Base-by-base conservation (phyloP, 441 rosid genomes). In the Aquilaria agallochum region DNA sequence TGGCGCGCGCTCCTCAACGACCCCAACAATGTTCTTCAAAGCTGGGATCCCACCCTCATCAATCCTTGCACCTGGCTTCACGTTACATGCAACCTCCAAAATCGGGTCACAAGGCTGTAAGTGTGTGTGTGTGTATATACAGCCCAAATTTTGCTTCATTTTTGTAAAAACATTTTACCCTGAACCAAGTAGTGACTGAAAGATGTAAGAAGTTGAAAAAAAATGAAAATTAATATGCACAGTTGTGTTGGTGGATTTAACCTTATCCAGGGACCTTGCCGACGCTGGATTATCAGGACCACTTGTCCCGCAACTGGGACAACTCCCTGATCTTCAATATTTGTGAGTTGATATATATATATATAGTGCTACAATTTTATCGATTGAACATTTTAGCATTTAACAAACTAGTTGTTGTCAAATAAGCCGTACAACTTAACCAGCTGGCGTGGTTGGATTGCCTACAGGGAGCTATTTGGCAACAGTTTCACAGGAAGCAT, bases 31-130 rank as follows among this genome's bases (percentile, higher is more conserved):
- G 70, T 74, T 11, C 73, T 82, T 2, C 46, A 13, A 31, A 72
- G 64, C 73, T 82, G 87, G 87, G 66, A 82, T 64, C 72, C 75
- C 40, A 68, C 73, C 2, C 56, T 66, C 11, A 49, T 70, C 13
- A 78, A 78, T 36, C 84, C 87, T 31, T 82, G 87, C 68, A 40
- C 72, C 44, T 79, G 87, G 87, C 46, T 20, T 50, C 87, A 82
- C 13, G 15, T 82, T 56, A 74, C 75, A 15, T 81, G 86, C 68
- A 68, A 79, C 67, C 0, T 0, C 6, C 0, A 76, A 0, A 72
- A 78, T 69, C 46, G 33, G 8, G 53, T 78, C 31, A 0, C 7
- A 4, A 65, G 86, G 47, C 56, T 81, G 83, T 76, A 68, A 4
- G 80, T 59, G 11, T 44, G 14, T 47, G 5, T 47, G 27, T 20